A percentile compares a stretch with the other conserved stretches of the same genome.
Conservation (phyloP, 257 asterid species). For the Solanum tarapatanum region DNA sequence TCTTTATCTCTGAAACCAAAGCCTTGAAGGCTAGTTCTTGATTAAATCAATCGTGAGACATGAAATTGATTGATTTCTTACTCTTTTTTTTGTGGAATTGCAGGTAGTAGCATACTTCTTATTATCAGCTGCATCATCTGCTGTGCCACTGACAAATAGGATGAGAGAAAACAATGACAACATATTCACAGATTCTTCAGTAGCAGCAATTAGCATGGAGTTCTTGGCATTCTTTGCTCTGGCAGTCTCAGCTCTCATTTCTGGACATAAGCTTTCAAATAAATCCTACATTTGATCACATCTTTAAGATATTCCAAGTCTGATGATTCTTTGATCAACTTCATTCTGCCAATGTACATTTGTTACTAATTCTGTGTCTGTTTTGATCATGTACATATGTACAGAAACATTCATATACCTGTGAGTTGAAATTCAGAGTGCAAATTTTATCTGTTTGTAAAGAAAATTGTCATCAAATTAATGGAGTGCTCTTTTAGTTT, state of each 20-base stretch:
- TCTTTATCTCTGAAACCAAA: background rate
- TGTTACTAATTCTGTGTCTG: background rate
- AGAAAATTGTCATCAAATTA: background rate
- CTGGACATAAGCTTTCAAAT: conserved; percentile 76
- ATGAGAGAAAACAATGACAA: conserved; percentile 73
- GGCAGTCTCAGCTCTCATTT: conserved; percentile 60
- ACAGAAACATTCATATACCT: background rate
- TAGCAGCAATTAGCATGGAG: conserved; percentile 74
- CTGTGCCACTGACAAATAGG: conserved; percentile 73
- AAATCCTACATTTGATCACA: conserved; percentile 55
- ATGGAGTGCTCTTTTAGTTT: background rate
- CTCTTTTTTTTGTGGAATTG: background rate
- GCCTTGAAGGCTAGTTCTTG: background rate
- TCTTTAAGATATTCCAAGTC: background rate
- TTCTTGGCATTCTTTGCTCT: conserved; percentile 71
- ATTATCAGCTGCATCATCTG: conserved; percentile 85
- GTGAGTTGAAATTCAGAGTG: background rate
- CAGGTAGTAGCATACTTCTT: conserved; percentile 71
- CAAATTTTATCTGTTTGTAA: background rate
- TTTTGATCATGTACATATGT: background rate
- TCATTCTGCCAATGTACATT: background rate
- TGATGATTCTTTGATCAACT: background rate
- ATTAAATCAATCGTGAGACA: background rate
- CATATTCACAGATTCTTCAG: conserved; percentile 84
- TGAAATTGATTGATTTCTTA: background rate